These are phyloP conservation scores for Annona squamosa DNA, from an alignment of 164 flowering plant species.

Conservation along the genomic window DNA sequence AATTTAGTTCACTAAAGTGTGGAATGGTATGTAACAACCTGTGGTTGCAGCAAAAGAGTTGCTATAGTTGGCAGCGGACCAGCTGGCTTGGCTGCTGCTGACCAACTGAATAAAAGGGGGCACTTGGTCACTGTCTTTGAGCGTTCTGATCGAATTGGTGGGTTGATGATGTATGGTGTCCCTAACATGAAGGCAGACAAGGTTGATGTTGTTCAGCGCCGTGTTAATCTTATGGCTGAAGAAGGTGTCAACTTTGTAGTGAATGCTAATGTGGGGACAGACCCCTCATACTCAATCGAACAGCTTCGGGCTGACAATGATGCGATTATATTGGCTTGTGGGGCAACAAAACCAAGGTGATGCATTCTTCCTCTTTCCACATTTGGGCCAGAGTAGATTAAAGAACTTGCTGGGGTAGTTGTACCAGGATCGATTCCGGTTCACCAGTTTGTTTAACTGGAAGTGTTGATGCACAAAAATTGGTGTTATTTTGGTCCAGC, in stretches of 20 bases:
- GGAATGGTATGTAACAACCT: background rate
- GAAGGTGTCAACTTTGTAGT: constrained; percentile 92
- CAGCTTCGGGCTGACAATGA: constrained; percentile 65
- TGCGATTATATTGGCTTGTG: constrained; percentile 83
- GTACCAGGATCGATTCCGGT: background rate
- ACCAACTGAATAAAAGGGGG: constrained; percentile 89
- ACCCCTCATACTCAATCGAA: constrained; percentile 66
- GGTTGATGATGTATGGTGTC: constrained; percentile 99
- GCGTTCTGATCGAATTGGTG: constrained; percentile 96
- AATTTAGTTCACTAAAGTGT: background rate
- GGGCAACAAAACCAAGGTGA: constrained; percentile 95
- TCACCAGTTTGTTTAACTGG: background rate
- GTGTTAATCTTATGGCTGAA: constrained; percentile 84
- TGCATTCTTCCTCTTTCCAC: background rate
- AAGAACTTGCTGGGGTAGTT: background rate
- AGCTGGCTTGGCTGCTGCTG: constrained; percentile 97
- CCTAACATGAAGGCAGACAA: constrained; percentile 99
- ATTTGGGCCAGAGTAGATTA: background rate
- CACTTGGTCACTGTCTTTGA: constrained; percentile 88
- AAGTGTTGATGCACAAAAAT: too few species aligned
- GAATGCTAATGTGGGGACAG: constrained; percentile 81
- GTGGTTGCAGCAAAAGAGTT: constrained; percentile 61
- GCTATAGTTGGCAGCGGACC: constrained; percentile 98
- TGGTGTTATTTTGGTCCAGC: background rate
- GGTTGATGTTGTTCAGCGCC: constrained; percentile 73